Conservation (phyloP, 768 basidiomycete species). For the Clathrus columnatus region DNA sequence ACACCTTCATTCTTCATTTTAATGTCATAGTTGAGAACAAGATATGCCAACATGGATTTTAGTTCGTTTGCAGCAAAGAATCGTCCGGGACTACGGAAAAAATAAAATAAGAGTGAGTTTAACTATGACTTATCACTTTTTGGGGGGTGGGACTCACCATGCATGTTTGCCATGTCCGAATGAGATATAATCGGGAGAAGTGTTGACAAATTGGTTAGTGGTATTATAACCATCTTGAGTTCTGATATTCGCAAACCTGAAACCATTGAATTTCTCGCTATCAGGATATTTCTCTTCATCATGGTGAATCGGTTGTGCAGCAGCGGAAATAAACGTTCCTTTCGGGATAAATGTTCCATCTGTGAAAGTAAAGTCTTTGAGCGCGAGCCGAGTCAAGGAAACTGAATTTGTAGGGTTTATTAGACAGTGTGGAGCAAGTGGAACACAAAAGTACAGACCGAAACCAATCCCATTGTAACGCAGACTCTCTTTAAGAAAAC, state of each 20-base stretch:
- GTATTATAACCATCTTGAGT: slow-evolving; percentile 7
- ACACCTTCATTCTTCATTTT: slow-evolving; percentile 21
- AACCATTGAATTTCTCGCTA: slow-evolving; percentile 14
- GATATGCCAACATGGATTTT: slow-evolving; percentile 14
- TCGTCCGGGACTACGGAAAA: slow-evolving; percentile 13
- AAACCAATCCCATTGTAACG: slow-evolving; percentile 18
- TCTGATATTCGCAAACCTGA: slow-evolving; percentile 10
- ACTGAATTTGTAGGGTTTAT: not conserved
- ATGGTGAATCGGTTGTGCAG: slow-evolving; percentile 12
- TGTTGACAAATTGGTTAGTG: slow-evolving; percentile 14
- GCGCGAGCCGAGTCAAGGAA: slow-evolving; percentile 9
- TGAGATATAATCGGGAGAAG: slow-evolving; percentile 5
- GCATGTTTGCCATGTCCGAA: slow-evolving; percentile 11
- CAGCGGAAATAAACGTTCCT: slow-evolving; percentile 19
- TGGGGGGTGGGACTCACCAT: slow-evolving; percentile 3
- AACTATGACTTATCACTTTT: not conserved
- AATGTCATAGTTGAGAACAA: slow-evolving; percentile 24
- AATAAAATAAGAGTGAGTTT: not conserved
- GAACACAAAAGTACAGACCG: slow-evolving; percentile 14
- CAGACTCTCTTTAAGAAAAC: slow-evolving; percentile 26
- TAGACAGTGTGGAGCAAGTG: not conserved
- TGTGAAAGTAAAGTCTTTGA: slow-evolving; percentile 14
- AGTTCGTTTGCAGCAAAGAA: slow-evolving; percentile 14
- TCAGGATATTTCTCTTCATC: slow-evolving; percentile 12
- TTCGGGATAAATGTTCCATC: slow-evolving; percentile 14